Conservation (phyloP, 2,329 filamentous ascomycete species). For the Diplodia corticola region DNA sequence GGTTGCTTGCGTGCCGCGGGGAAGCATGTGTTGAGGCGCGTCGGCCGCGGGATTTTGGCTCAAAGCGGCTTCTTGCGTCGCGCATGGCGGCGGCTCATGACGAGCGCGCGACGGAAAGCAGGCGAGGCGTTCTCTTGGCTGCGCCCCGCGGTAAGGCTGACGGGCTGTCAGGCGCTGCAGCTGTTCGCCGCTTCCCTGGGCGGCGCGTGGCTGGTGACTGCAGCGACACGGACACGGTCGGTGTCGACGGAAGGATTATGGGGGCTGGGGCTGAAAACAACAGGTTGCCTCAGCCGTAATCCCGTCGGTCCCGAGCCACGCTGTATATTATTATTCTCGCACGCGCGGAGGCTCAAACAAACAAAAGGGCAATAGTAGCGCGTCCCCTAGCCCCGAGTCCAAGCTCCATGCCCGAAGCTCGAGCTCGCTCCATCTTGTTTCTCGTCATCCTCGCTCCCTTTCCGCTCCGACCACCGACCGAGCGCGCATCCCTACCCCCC, state of each 20-base stretch:
- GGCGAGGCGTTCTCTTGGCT: not conserved
- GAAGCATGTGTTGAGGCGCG: not conserved
- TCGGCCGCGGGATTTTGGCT: conserved; percentile 7
- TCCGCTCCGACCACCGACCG: conserved; percentile 17
- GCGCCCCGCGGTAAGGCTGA: conserved; percentile 17
- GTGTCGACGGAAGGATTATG: not conserved
- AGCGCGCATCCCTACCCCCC: conserved; percentile 19
- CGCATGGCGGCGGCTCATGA: conserved; percentile 13
- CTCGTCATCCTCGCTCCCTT: conserved; percentile 12
- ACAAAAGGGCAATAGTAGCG: not conserved
- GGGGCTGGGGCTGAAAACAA: not conserved
- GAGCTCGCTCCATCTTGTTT: not conserved
- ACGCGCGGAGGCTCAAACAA: conserved; percentile 7
- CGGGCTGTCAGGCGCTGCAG: conserved; percentile 4
- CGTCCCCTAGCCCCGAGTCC: conserved; percentile 18
- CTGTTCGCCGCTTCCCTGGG: not conserved
- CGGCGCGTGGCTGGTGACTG: conserved; percentile 13
- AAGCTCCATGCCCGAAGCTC: conserved; percentile 11
- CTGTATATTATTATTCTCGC: not conserved
- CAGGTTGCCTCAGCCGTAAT: conserved; percentile 5
- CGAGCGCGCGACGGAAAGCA: not conserved
- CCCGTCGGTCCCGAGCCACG: not conserved
- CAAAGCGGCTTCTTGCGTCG: not conserved
- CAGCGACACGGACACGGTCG: not conserved
- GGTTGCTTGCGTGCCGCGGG: not conserved